Conservation (phyloP, 805 yeast species). For the Starmerella sp. region DNA sequence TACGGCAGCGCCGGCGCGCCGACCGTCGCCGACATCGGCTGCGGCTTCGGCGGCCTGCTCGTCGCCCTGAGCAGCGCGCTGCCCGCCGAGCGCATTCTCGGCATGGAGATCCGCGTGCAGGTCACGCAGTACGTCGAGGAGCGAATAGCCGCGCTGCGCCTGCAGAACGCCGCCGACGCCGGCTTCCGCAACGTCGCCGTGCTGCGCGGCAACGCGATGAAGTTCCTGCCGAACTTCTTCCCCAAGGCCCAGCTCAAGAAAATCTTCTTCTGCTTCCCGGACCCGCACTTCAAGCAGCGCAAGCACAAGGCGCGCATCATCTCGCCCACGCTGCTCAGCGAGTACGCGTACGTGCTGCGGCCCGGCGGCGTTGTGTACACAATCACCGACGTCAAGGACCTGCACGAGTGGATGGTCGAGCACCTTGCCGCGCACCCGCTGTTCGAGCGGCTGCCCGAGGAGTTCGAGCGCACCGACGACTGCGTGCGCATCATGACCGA, state of each 20-base stretch:
- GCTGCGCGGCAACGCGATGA: constrained; percentile 93
- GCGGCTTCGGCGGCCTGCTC: constrained; percentile 92
- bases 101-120: constrained; percentile 97
- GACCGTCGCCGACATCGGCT: constrained; percentile 83
- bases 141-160: constrained; percentile 78
- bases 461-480: constrained; percentile 68
- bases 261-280: constrained; percentile 98
- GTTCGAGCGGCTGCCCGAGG: constrained; percentile 65
- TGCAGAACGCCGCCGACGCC: constrained; percentile 33
- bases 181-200: constrained; percentile 79
- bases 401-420: constrained; percentile 92
- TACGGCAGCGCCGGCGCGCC: constrained; percentile 51
- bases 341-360: constrained; percentile 78
- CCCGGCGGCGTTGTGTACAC: constrained; percentile 88
- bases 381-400: constrained; percentile 87
- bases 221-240: constrained; percentile 90
- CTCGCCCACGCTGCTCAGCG: constrained; percentile 77
- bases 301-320: constrained; percentile 95
- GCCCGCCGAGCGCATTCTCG: constrained; percentile 65
- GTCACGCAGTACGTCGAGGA: constrained; percentile 96
- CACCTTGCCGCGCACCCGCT: constrained; percentile 86
- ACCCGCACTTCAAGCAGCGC: constrained; percentile 94
- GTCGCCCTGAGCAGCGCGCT: constrained; percentile 68
- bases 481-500: constrained; percentile 82
- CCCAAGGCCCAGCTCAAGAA: constrained; percentile 68